Evolutionary conservation across 1,284 basidiomycete genomes (phyloP).

Genomic region (Chalciporus piperatoides): DNA sequence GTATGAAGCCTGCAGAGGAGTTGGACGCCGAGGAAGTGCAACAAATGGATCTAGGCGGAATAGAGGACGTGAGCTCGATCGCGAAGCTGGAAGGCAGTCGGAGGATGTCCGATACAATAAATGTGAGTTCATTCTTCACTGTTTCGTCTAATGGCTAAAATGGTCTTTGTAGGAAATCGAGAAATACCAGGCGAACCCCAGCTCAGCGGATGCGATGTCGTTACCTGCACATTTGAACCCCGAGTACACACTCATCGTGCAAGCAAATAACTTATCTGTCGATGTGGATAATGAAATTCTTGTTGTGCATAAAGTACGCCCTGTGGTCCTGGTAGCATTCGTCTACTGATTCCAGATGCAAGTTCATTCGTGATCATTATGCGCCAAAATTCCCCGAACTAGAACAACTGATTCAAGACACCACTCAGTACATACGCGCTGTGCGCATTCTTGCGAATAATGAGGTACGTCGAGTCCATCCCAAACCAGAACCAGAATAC

Average conservation of each 20-base stretch:
- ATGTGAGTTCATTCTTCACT: slow-evolving; percentile 44
- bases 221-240: slow-evolving; percentile 87
- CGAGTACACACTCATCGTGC: slow-evolving; percentile 95
- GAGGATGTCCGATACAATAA: slow-evolving; percentile 81
- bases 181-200: slow-evolving; percentile 75
- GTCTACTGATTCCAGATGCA: slow-evolving; percentile 15
- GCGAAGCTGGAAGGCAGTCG: slow-evolving; percentile 87
- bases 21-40: slow-evolving; percentile 91
- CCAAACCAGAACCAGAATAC: not conserved
- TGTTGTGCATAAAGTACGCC: slow-evolving; percentile 86
- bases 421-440: slow-evolving; percentile 89
- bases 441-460: slow-evolving; percentile 88
- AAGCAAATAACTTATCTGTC: slow-evolving; percentile 96
- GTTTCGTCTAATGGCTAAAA: not conserved
- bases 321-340: slow-evolving; percentile 34
- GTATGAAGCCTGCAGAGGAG: slow-evolving; percentile 89
- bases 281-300: slow-evolving; percentile 99
- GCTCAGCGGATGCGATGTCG: slow-evolving; percentile 73
- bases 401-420: slow-evolving; percentile 90
- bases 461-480: slow-evolving; percentile 44
- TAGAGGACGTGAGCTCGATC: slow-evolving; percentile 83
- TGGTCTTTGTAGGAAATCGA: slow-evolving; percentile 71
- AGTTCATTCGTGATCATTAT: slow-evolving; percentile 99
- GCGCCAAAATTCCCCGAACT: slow-evolving; percentile 94
- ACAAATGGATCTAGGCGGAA: slow-evolving; percentile 79